Conservation (phyloP, 176 grass and related monocot genomes). For the Elaeis guineensis region DNA sequence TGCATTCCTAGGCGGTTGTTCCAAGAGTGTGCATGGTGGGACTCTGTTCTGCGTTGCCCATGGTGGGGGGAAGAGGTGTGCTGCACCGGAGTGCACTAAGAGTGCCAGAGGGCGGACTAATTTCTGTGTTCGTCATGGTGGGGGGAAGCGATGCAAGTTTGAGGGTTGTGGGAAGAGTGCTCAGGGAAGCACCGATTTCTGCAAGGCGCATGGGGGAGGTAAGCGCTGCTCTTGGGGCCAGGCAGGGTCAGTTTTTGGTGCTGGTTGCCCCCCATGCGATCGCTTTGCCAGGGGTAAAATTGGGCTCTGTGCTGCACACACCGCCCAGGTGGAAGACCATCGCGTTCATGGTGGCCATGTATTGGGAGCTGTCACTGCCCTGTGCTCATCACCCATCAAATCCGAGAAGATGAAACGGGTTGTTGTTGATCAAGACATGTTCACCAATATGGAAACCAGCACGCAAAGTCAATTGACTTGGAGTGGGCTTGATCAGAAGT, state of each 20-base stretch:
- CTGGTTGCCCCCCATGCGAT: constrained; percentile 31
- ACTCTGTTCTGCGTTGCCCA: constrained; percentile 73
- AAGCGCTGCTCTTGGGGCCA: constrained; percentile 65
- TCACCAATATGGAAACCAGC: constrained; percentile 17
- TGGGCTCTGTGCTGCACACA: constrained; percentile 46
- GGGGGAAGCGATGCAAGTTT: constrained; percentile 64
- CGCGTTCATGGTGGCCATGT: constrained; percentile 43
- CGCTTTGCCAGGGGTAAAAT: constrained; percentile 55
- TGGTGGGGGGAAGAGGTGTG: constrained; percentile 82
- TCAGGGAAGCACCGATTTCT: constrained; percentile 82
- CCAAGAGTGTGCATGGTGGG: constrained; percentile 74
- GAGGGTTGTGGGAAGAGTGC: constrained; percentile 58
- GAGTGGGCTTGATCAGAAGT: constrained; percentile 1
- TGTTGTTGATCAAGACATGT: constrained; percentile 5
- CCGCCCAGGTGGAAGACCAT: constrained; percentile 36
- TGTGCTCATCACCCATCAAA: neutral
- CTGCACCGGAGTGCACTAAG: constrained; percentile 49
- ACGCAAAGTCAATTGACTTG: neutral
- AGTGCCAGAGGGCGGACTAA: constrained; percentile 65
- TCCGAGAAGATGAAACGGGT: constrained; percentile 15
- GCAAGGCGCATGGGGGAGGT: constrained; percentile 72
- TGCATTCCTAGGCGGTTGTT: constrained; percentile 39
- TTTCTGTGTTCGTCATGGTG: constrained; percentile 70
- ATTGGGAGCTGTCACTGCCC: constrained; percentile 14
- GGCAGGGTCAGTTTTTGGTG: constrained; percentile 27